Evolutionary conservation across 345 rosid genomes (phyloP).

Genomic region (Mallotus nudiflorus): DNA sequence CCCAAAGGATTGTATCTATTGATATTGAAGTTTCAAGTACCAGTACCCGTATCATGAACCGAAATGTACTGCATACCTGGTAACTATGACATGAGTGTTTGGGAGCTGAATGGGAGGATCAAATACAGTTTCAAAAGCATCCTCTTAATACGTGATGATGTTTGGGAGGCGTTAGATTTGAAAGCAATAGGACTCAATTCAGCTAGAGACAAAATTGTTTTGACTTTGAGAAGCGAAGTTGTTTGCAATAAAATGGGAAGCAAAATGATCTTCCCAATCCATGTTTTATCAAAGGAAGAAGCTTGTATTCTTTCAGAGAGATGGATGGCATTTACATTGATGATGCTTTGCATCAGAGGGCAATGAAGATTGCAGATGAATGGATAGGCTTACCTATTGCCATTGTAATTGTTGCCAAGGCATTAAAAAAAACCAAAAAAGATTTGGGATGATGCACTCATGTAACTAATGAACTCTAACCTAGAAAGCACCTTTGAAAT

Average conservation of each 20-base stretch:
- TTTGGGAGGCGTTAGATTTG: background rate
- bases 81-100: too few relatives aligned
- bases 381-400: conserved; percentile 23
- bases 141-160: background rate
- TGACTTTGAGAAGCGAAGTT: background rate
- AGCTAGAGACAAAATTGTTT: background rate
- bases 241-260: background rate
- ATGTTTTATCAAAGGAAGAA: background rate
- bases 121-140: background rate
- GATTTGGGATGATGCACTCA: background rate
- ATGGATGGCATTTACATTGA: background rate
- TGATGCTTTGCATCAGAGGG: background rate
- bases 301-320: background rate
- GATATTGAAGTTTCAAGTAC: too few relatives aligned
- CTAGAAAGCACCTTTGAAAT: background rate
- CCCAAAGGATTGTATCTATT: too few relatives aligned
- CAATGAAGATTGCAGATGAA: background rate
- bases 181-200: background rate
- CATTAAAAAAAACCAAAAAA: background rate
- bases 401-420: conserved; percentile 9
- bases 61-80: too few relatives aligned
- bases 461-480: background rate
- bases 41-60: too few relatives aligned
- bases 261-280: background rate
- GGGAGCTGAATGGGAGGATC: background rate